Base-by-base conservation (phyloP, 805 yeast genomes). In the Candida easanensis region DNA sequence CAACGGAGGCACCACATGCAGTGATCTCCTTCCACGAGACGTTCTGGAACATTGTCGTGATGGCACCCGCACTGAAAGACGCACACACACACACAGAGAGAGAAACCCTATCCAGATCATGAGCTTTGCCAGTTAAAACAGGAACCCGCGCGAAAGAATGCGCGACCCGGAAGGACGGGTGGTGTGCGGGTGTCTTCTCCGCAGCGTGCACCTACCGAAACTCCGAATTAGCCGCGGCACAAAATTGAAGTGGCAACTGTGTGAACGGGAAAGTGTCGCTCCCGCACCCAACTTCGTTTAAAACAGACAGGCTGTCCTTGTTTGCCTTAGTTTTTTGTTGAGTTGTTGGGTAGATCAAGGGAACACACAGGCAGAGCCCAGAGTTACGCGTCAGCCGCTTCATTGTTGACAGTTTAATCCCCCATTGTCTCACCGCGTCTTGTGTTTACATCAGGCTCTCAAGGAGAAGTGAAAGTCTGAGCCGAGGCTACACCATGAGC, bases 1-100 rank as follows among this genome's bases (percentile, higher is more conserved):
- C 37, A 1, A 47, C 9, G 1, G 58, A 49, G 8, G 45, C 54
- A 2, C 62, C 60, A n/a, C 46, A 34, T 9, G 56, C 62, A 5
- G 45, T 33, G 17, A 54, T 50, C 39, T 57, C 62, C 36, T 40
- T 53, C 62, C 62, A 57, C 1, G 57, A 51, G 21, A 49, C 16
- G 10, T 6, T 20, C 36, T 22, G 21, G 15, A 26, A 4, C 25
- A 26, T 22, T 27, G 14, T 9, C 15, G 16, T 7, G 8, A 23
- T 9, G 11, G 26, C 26, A 9, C 26, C 8, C 26, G 11, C 32
- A 9, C 32, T 15, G 14, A n/a, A 28, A 28, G 7, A 8, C 11
- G 11, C 8, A 23, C 26, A 9, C 8, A 11, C 26, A 23, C 11
- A n/a, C n/a, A n/a, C n/a, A n/a, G n/a, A n/a, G n/a, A n/a, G n/a